phyloP scores from a whole-genome alignment of 2,329 filamentous ascomycete genomes.

The Claviceps sp. region DNA sequence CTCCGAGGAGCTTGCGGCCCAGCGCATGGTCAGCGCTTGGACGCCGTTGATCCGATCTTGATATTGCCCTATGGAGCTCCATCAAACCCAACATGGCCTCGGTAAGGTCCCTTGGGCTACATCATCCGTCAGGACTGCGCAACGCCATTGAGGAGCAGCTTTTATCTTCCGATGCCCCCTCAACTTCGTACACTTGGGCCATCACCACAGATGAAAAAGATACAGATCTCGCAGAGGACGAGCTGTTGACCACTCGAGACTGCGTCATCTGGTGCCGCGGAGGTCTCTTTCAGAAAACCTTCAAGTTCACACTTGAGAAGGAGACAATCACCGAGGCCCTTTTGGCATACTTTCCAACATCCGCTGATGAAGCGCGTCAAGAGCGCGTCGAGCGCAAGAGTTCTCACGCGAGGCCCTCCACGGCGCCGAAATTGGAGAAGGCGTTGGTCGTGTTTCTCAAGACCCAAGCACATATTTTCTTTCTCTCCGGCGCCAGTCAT shows the following conservation, averaged over 20 bases:
- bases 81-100: constrained; percentile 55
- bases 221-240: constrained; percentile 49
- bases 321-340: constrained; percentile 78
- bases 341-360: constrained; percentile 64
- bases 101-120: constrained; percentile 79
- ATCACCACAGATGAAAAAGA: constrained; percentile 32
- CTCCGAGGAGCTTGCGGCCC: background rate
- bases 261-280: constrained; percentile 85
- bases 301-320: constrained; percentile 75
- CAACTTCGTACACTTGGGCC: constrained; percentile 64
- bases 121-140: constrained; percentile 71
- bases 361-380: constrained; percentile 22
- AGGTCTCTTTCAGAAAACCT: constrained; percentile 71
- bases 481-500: constrained; percentile 75
- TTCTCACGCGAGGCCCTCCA: constrained; percentile 5
- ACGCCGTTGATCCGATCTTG: background rate
- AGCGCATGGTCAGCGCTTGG: background rate
- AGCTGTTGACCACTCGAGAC: constrained; percentile 61
- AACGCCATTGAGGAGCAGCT: constrained; percentile 74
- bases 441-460: constrained; percentile 85
- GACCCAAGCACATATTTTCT: constrained; percentile 88
- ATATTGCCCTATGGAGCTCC: constrained; percentile 20
- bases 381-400: constrained; percentile 3
- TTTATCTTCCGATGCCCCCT: constrained; percentile 51
- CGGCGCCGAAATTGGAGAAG: constrained; percentile 31